Conservation (phyloP, 192 early-diverging fungal genomes). For the Gonapodya prolifera region DNA sequence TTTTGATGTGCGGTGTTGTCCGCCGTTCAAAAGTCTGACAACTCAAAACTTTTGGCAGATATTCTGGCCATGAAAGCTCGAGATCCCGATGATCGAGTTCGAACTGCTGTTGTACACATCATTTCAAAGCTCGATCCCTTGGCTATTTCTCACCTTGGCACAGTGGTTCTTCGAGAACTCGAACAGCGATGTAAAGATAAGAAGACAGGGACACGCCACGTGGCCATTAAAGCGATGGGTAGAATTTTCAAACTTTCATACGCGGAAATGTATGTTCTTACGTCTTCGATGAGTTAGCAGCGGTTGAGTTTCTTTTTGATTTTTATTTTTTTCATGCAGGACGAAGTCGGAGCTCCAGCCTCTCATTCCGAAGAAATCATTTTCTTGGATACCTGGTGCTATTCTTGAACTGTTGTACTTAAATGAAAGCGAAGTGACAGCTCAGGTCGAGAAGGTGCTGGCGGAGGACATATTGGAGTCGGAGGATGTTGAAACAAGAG, state of each 20-base stretch:
- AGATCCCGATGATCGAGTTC: conserved; percentile 91
- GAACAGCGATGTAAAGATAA: conserved; percentile 82
- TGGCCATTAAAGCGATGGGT: conserved; percentile 61
- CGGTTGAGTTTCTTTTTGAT: not conserved
- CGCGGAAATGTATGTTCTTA: conserved; percentile 49
- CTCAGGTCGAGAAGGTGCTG: conserved; percentile 46
- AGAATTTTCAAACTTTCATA: conserved; percentile 61
- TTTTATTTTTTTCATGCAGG: no score
- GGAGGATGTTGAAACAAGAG: conserved; percentile 26
- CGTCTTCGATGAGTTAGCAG: no score
- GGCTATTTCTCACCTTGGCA: not conserved
- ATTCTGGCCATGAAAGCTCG: conserved; percentile 51
- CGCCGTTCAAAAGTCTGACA: not conserved
- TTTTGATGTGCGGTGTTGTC: no score
- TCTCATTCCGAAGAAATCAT: no score
- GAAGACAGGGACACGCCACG: conserved; percentile 50
- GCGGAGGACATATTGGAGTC: conserved; percentile 50
- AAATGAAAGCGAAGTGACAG: no score
- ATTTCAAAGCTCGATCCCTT: conserved; percentile 50
- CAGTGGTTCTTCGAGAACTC: conserved; percentile 36
- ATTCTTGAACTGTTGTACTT: no score
- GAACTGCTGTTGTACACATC: conserved; percentile 53
- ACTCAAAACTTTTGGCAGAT: no score
- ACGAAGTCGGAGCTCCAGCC: no score
- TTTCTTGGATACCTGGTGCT: no score